Evolutionary conservation across 208 protist species (phyloP).

Genomic region (Acanthamoeba healyi): DNA sequence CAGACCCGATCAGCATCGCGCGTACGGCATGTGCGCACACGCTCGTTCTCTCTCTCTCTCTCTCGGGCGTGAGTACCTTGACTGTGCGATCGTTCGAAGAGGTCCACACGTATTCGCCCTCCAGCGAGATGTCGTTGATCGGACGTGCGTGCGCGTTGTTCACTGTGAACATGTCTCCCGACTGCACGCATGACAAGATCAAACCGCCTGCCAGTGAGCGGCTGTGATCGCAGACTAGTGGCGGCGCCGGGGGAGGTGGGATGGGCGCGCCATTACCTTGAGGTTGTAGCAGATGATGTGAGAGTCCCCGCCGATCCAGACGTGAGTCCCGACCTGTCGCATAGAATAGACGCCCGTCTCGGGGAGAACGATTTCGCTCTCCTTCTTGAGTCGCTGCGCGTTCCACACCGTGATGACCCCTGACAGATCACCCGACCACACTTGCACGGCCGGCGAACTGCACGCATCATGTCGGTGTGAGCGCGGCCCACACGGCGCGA

Average conservation of each 20-base stretch:
- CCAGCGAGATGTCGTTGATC: conserved; percentile 38
- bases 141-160: conserved; percentile 62
- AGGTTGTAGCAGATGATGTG: conserved; percentile 70
- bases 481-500: too few species aligned
- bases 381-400: conserved; percentile 53
- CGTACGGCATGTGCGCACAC: background rate
- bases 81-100: conserved; percentile 31
- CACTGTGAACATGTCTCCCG: conserved; percentile 51
- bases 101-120: conserved; percentile 50
- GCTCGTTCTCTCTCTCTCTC: too few species aligned
- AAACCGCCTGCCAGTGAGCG: background rate
- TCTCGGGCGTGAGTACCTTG: background rate
- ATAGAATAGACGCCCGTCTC: conserved; percentile 58
- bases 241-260: too few species aligned
- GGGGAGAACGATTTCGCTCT: conserved; percentile 47
- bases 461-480: too few species aligned
- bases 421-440: conserved; percentile 50
- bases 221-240: background rate
- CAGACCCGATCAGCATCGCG: too few species aligned
- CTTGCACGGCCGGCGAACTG: conserved; percentile 53
- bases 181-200: background rate
- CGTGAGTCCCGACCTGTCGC: conserved; percentile 45
- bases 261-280: background rate
- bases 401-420: conserved; percentile 23
- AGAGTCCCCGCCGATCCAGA: conserved; percentile 40